Evolutionary conservation across 495 filamentous ascomycete species (phyloP), one percentile per base, ranked within the genome.

Genomic region (Talaromyces ruber): DNA sequence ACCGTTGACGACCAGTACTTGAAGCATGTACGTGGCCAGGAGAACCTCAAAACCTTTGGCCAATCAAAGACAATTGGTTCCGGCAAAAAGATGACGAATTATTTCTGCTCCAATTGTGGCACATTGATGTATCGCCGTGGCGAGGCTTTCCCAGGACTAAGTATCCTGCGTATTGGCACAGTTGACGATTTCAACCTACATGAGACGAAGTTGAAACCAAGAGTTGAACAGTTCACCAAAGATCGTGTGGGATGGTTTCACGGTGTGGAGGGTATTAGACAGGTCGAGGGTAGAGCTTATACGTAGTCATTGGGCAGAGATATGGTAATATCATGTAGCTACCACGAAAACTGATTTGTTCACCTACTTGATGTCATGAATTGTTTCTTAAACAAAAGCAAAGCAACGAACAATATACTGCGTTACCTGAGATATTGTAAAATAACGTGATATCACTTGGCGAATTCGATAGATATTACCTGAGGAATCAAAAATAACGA

Each of bases 161-260:
- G 70, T 66, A 76, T 82, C 65, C 61, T 80, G 64, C 69, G 82
- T 52, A 71, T 83, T 61, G 82, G 82, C 18, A 82, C 76, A 11
- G 76, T 84, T 14, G 81, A 85, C 64, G 81, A 85, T 68, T 80
- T 83, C 58, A 64, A 56, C 59, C 64, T 84, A 63, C 74, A 78
- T 54, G 79, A 83, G 69, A 82, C 79, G 7, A 78, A 74, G 64
- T 71, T 84, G 63, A 75, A 65, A 50, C 82, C 80, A 8, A 64
- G 63, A 58, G 51, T 71, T 12, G 81, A 82, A 71, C 71, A 73
- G 55, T 84, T 72, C 66, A 64, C 61, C 7, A 74, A 79, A 66
- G 67, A 73, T 51, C 68, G 80, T 18, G 76, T 81, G 32, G 62
- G 55, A 37, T 83, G 79, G 80, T 69, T 77, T 16, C 45, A 50